Base-by-base conservation (phyloP, 2,329 filamentous ascomycete species). In the Cladosporium sp. region DNA sequence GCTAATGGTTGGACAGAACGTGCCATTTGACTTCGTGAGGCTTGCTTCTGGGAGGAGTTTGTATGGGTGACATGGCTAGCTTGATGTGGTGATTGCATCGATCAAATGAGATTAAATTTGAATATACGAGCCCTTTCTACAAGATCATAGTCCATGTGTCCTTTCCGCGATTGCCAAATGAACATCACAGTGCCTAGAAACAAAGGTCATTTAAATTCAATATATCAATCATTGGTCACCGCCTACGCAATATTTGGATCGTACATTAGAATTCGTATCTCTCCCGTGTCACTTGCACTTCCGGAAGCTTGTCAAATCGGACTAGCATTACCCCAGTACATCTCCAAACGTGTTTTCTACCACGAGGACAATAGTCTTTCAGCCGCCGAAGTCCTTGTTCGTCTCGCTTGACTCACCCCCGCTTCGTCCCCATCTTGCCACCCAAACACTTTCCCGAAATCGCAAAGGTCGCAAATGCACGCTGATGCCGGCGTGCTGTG, bases 21-120 rank as follows among this genome's bases (percentile, higher is more conserved):
- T 94, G 57, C 89, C 88, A 5, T 93, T 91, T 73, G 91, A 89
- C 73, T 95, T 95, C 76, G 90, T 94, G 40, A 80, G 89, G 49
- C 77, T 94, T 69, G 89, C 90, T 37, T 82, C 80, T 62, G 83
- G 83, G 22, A 74, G 82, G 64, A 79, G 79, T 19, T 32, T 57
- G 17, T 55, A 55, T 37, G 39, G n/a, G 17, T 55, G 52, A 55
- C 42, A 22, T 24, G 24, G 42, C 39, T 20, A 24, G 24, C 12
- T 44, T 44, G 28, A 32, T 10, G 8, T 45, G 42, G 42, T 7
- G 17, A 17, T n/a, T 4, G 40, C 40, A 44, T 45, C 24, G 20
- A 24, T n/a, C 28, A 25, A 24, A 32, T 32, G 28, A 32, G 28
- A 32, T 32, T 10, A 5, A 32, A 10, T 32, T 10, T 10, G 2